These are phyloP conservation scores for Paraglomus occultum DNA, from an alignment of 192 early-diverging fungal genomes.

Conservation along the genomic window DNA sequence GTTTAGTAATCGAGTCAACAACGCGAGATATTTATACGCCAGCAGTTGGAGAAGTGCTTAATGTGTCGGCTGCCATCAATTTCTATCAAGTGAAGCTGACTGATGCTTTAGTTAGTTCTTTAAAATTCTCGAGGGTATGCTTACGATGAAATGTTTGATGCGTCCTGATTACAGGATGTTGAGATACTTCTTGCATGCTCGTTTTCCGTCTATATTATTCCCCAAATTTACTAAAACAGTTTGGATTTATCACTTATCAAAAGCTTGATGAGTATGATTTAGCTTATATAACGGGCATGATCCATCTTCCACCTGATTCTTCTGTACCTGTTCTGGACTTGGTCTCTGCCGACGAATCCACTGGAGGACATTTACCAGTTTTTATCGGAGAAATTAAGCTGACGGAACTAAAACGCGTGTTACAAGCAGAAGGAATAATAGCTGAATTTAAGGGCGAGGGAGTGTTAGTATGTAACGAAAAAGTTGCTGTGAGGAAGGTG, in stretches of 20 bases:
- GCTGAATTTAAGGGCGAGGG: conserved; percentile 84
- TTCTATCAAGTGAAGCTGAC: conserved; percentile 85
- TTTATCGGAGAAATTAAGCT: conserved; percentile 85
- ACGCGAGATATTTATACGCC: conserved; percentile 88
- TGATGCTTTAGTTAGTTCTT: conserved; percentile 80
- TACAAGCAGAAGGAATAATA: conserved; percentile 69
- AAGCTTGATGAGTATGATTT: conserved; percentile 76
- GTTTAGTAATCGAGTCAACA: conserved; percentile 59
- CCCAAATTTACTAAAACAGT: background rate
- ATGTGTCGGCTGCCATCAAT: conserved; percentile 86
- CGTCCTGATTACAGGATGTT: no score
- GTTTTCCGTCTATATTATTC: background rate
- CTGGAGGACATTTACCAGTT: conserved; percentile 53
- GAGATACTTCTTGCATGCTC: no score
- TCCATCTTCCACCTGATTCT: conserved; percentile 61
- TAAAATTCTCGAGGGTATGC: conserved; percentile 70
- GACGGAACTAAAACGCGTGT: conserved; percentile 72
- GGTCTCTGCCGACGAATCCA: conserved; percentile 43
- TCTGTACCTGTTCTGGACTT: conserved; percentile 75
- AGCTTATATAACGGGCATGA: conserved; percentile 72
- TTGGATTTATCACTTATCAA: conserved; percentile 22
- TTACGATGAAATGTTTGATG: conserved; percentile 21
- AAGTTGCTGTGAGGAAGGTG: conserved; percentile 66
- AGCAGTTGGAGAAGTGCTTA: conserved; percentile 76
- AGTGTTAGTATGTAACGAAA: conserved; percentile 80